Conservation (phyloP, 768 basidiomycete genomes). For the Suillus spraguei region DNA sequence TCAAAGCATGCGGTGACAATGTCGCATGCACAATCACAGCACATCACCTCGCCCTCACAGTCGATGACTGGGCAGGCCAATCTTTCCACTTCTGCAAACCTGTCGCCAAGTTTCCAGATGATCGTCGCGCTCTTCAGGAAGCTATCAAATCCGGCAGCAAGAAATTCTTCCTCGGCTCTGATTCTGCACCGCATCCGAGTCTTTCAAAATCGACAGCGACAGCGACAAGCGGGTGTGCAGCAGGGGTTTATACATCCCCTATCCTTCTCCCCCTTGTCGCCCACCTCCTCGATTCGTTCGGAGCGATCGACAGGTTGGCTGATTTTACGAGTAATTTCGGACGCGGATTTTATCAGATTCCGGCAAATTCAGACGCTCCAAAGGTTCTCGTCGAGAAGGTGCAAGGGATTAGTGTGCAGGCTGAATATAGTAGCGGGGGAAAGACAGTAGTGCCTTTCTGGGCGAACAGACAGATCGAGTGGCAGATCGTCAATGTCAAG, state of each 20-base stretch:
- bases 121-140: constrained; percentile 78
- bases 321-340: constrained; percentile 82
- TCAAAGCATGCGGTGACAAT: constrained; percentile 74
- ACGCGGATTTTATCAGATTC: constrained; percentile 71
- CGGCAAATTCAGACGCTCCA: constrained; percentile 30
- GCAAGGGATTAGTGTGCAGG: constrained; percentile 42
- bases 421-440: constrained; percentile 44
- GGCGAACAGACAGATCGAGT: constrained; percentile 78
- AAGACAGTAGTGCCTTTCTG: constrained; percentile 81
- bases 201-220: constrained; percentile 68
- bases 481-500: constrained; percentile 51
- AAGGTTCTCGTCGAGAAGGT: constrained; percentile 49
- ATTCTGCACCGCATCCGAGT: constrained; percentile 91
- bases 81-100: constrained; percentile 98
- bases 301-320: constrained; percentile 79
- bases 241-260: constrained; percentile 94
- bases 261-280: constrained; percentile 90
- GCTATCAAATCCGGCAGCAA: constrained; percentile 72
- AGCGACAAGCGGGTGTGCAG: constrained; percentile 79
- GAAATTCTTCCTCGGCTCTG: constrained; percentile 67
- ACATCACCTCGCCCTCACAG: constrained; percentile 91
- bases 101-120: constrained; percentile 94
- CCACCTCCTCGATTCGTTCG: constrained; percentile 84
- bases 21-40: constrained; percentile 98
- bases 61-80: constrained; percentile 97